A percentile compares a stretch with the other conserved stretches of the same genome.
These are phyloP conservation scores for Dactylellina parvicollis DNA, from an alignment of 2,329 filamentous ascomycete genomes.

Conservation along the genomic window DNA sequence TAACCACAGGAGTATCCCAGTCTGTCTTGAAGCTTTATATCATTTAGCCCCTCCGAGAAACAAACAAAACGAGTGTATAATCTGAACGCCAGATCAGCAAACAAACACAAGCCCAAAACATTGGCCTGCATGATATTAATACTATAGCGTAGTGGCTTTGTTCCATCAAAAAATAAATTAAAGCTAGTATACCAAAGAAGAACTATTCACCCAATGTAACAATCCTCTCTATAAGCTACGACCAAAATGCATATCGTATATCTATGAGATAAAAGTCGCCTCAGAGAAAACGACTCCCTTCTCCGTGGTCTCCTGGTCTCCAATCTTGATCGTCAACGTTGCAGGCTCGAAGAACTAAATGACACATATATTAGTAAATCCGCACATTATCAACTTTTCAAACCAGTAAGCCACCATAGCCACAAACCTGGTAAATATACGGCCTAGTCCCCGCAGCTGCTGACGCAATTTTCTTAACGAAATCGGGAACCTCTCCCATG, in stretches of 20 bases:
- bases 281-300: slow-evolving; percentile 80
- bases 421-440: slow-evolving; percentile 90
- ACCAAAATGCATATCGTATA: background rate
- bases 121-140: too few relatives aligned
- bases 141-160: background rate
- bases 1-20: slow-evolving; percentile 23
- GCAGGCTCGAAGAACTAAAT: slow-evolving; percentile 75
- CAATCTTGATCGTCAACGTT: slow-evolving; percentile 83
- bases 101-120: slow-evolving; percentile 28
- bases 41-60: too few relatives aligned
- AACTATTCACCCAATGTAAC: background rate
- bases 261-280: slow-evolving; percentile 89
- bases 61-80: slow-evolving; percentile 24
- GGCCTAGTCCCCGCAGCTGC: slow-evolving; percentile 90
- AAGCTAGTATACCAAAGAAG: slow-evolving; percentile 50
- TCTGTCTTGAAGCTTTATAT: slow-evolving; percentile 30
- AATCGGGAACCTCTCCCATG: slow-evolving; percentile 94
- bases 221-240: background rate
- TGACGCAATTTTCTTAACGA: slow-evolving; percentile 93
- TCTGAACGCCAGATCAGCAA: slow-evolving; percentile 39
- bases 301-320: slow-evolving; percentile 80
- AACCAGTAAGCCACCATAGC: slow-evolving; percentile 14
- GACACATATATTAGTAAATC: slow-evolving; percentile 7
- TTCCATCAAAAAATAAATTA: background rate
- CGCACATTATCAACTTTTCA: background rate